Evolutionary conservation across 1,139 yeast genomes (phyloP).

Genomic region (Suhomyces atakaporum): DNA sequence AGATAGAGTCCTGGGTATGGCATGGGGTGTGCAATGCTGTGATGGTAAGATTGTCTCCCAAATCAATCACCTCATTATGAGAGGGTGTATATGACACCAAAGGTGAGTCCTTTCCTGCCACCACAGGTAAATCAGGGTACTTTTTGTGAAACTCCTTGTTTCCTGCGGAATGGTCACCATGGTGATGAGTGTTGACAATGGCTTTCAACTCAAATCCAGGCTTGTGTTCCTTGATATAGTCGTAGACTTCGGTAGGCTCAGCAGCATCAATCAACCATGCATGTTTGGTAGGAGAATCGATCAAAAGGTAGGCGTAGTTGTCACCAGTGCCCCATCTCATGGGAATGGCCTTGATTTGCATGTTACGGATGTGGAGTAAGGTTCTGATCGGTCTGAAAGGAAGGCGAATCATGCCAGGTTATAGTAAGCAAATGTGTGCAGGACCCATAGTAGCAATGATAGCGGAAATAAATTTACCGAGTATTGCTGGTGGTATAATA

Average conservation of each 20-base stretch:
- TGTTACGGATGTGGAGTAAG: conserved; percentile 39
- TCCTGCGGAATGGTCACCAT: conserved; percentile 93
- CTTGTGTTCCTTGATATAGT: conserved; percentile 27
- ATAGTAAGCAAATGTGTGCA: conserved; percentile 1
- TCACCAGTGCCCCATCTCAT: conserved; percentile 97
- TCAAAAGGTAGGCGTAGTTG: conserved; percentile 80
- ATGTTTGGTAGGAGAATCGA: conserved; percentile 64
- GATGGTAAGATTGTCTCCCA: conserved; percentile 67
- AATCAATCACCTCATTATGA: conserved; percentile 57
- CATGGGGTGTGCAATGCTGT: conserved; percentile 95
- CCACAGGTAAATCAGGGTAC: conserved; percentile 64
- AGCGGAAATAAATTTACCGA: no score
- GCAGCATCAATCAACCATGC: conserved; percentile 95
- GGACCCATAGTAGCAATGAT: conserved; percentile 3
- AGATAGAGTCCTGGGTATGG: conserved; percentile 94
- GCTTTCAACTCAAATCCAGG: conserved; percentile 54
- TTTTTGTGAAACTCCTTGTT: conserved; percentile 49
- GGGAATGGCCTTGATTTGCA: conserved; percentile 82
- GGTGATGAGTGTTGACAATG: conserved; percentile 94
- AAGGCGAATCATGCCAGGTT: not conserved
- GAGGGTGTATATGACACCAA: conserved; percentile 67
- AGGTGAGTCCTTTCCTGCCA: conserved; percentile 84
- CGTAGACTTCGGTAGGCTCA: conserved; percentile 60
- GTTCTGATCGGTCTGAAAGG: not conserved
- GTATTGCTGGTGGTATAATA: no score